Percentiles rank a stretch among this genome's conserved stretches.
phyloP scores from a whole-genome alignment of 805 yeast species.

The Pichia scutulata region DNA sequence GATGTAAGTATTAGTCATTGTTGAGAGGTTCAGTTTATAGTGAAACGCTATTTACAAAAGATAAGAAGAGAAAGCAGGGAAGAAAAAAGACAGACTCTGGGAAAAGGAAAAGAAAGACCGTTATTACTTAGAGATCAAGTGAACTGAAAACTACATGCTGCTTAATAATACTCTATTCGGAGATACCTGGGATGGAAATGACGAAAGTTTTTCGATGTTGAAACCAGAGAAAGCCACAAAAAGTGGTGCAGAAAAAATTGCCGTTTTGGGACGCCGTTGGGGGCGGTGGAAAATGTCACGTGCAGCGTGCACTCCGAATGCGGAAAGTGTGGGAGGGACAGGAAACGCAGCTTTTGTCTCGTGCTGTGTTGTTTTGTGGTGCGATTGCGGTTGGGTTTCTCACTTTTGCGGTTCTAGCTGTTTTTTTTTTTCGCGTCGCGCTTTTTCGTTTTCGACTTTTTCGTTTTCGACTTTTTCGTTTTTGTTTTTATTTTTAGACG shows the following conservation, averaged over 20 bases:
- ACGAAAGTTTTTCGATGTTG: background rate
- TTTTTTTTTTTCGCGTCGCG: too few relatives aligned
- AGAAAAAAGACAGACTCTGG: too few relatives aligned
- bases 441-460: background rate
- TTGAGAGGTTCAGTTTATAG: too few relatives aligned
- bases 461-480: background rate
- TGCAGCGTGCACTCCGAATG: background rate
- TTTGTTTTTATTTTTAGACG: background rate
- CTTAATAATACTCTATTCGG: background rate
- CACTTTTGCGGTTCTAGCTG: too few relatives aligned
- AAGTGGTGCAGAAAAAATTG: background rate
- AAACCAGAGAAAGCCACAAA: background rate
- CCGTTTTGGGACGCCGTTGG: background rate
- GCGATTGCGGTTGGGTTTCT: too few relatives aligned
- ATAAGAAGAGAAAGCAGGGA: background rate
- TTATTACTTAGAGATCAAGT: background rate
- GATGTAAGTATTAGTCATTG: background rate
- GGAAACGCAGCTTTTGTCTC: too few relatives aligned
- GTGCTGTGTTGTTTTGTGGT: too few relatives aligned
- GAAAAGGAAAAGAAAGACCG: background rate
- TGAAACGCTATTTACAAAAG: too few relatives aligned
- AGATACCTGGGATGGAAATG: background rate
- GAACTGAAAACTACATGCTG: background rate
- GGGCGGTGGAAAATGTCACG: background rate
- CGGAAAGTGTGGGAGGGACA: background rate